Evolutionary conservation across 2,329 filamentous ascomycete species (phyloP).

Genomic region (Cladosporium sp.): DNA sequence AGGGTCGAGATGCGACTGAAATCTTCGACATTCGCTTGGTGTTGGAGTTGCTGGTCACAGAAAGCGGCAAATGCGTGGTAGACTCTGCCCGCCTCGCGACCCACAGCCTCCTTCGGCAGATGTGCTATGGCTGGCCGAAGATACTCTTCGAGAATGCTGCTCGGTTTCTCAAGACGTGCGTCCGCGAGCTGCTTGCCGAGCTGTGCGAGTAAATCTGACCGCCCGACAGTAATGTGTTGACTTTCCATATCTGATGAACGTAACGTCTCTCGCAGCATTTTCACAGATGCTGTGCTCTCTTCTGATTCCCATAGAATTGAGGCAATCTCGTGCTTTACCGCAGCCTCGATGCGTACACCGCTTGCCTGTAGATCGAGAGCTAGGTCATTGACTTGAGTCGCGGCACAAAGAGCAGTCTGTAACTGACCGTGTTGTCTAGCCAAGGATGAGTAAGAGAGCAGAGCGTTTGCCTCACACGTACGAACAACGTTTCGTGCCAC

Average conservation of each 20-base stretch:
- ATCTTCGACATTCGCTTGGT: slow-evolving; percentile 77
- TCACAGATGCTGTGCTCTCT: slow-evolving; percentile 81
- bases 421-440: slow-evolving; percentile 73
- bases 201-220: slow-evolving; percentile 75
- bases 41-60: slow-evolving; percentile 89
- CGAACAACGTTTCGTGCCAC: slow-evolving; percentile 59
- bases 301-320: slow-evolving; percentile 92
- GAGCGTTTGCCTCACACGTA: slow-evolving; percentile 67
- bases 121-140: slow-evolving; percentile 78
- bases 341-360: slow-evolving; percentile 71
- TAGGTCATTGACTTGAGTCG: slow-evolving; percentile 74
- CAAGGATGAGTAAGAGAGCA: slow-evolving; percentile 67
- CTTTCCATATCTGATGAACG: slow-evolving; percentile 55
- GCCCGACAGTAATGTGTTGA: slow-evolving; percentile 66
- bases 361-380: slow-evolving; percentile 61
- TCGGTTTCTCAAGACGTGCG: slow-evolving; percentile 83
- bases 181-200: slow-evolving; percentile 84
- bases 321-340: slow-evolving; percentile 74
- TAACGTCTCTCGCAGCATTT: slow-evolving; percentile 73
- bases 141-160: slow-evolving; percentile 81
- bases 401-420: slow-evolving; percentile 80
- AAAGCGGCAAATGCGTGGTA: slow-evolving; percentile 94
- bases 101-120: slow-evolving; percentile 60
- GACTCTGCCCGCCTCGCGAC: slow-evolving; percentile 74
- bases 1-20: slow-evolving; percentile 73